Conservation (phyloP, 352 stramenopile species). For the Phytophthora fragariaefolia region DNA sequence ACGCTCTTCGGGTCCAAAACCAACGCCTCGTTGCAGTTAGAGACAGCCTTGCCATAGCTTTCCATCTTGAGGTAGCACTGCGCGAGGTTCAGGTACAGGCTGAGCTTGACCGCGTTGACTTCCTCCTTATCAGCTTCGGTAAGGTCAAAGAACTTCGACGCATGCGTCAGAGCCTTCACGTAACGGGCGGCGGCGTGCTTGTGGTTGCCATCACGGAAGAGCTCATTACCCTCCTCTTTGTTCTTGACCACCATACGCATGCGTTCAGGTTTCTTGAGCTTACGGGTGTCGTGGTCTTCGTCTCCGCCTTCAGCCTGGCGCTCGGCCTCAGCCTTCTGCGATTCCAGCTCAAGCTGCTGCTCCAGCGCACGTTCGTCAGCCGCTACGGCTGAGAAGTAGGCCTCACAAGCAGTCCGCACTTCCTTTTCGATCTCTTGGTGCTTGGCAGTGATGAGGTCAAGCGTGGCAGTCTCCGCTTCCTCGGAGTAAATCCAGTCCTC, state of each 20-base stretch:
- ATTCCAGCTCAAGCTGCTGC: slow-evolving; percentile 80
- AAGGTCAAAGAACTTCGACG: slow-evolving; percentile 94
- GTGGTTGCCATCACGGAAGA: slow-evolving; percentile 93
- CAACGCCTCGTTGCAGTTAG: slow-evolving; percentile 89
- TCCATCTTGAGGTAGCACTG: slow-evolving; percentile 96
- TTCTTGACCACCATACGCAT: slow-evolving; percentile 95
- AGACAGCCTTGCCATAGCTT: slow-evolving; percentile 80
- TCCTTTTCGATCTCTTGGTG: slow-evolving; percentile 63
- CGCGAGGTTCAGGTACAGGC: slow-evolving; percentile 92
- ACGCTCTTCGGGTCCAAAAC: slow-evolving; percentile 72
- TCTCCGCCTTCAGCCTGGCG: slow-evolving; percentile 71
- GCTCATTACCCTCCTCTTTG: slow-evolving; percentile 95
- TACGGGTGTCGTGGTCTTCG: slow-evolving; percentile 93
- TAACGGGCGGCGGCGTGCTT: slow-evolving; percentile 90
- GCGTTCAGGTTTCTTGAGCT: slow-evolving; percentile 93
- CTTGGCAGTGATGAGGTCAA: slow-evolving; percentile 59
- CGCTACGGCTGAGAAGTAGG: slow-evolving; percentile 76
- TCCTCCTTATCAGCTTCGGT: slow-evolving; percentile 80
- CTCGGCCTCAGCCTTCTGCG: slow-evolving; percentile 73
- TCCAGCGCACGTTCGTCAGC: slow-evolving; percentile 71
- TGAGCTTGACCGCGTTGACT: slow-evolving; percentile 90
- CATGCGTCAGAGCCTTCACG: slow-evolving; percentile 91
- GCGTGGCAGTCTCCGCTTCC: slow-evolving; percentile 75
- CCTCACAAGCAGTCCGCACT: slow-evolving; percentile 55
- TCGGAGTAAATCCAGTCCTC: slow-evolving; percentile 94